Base-by-base conservation (phyloP, 768 basidiomycete genomes). In the Hypholoma fasciculare region DNA sequence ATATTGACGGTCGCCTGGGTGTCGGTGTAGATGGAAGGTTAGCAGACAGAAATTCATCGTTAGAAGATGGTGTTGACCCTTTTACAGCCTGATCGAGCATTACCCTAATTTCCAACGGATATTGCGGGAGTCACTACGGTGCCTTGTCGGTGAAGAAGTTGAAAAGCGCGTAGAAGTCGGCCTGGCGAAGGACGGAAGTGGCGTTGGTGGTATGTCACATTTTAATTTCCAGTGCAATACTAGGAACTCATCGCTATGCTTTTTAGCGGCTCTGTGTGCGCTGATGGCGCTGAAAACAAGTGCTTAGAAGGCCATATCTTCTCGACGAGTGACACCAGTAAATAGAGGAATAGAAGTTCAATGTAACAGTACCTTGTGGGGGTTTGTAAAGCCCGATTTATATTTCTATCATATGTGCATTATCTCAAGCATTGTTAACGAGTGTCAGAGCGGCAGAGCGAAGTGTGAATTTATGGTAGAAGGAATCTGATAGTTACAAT, bases 21-120 rank as follows among this genome's bases (percentile, higher is more conserved):
- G 85, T 99, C 26, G 97, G 97, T 48, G 86, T 98, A 9, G 97
- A 99, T 67, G 97, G 97, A 69, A 94, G 90, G 93, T 92, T 54
- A 17, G 54, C 11, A 54, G 13, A 37, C 2, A 19, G 14, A 42
- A 48, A 36, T 9, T 37, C 11, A 9, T 3, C 6, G 30, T 34
- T 34, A 7, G 4, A 11, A 3, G 14, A 0, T 47, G 9, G 34
- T 37, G 3, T 37, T 37, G 7, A 36, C 46, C 40, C 17, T 57
- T 51, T 36, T 38, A 44, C 61, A 95, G 94, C 71, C 76, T 99
- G 69, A 87, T 94, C 62, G 91, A 98, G 69, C 89, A 93, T 68
- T 96, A 98, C 71, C 97, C 97, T 1, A 79, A 84, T 65, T 99
- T 94, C 70, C 84, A 94, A 65, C 76, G 80, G 13, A 82, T 81